Evolutionary conservation across 139 green algal species (phyloP), one percentile per base, ranked within the genome.

Genomic region (Coccomyxa sp.): DNA sequence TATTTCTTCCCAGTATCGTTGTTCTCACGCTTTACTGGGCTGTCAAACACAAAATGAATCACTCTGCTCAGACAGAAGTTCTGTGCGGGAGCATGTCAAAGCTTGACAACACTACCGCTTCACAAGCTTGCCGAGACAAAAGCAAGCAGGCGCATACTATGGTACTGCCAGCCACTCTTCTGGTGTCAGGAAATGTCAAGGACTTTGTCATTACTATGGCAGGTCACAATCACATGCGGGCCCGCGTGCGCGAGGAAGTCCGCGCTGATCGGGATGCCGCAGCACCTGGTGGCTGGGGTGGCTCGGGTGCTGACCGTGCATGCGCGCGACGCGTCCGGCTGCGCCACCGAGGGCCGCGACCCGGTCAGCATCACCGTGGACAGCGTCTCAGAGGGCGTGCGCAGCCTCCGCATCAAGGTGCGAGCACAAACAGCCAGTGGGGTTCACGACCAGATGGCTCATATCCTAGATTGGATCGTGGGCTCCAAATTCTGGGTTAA

Each of bases 251-350:
- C 84, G 9, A 32, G 58, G 28, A 67, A 38, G 28, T 87, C 84
- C 10, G 30, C 18, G 28, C 38, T 87, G 45, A 28, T 15, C 30
- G 80, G 76, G 58, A 60, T 85, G 76, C 84, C 76, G 57, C 0
- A 76, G 23, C 59, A 79, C 68, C 67, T 85, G 12, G 28, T 76
- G 21, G 84, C 84, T 15, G 84, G 84, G 10, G 27, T 58, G 14
- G 30, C 59, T 21, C 27, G 82, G 80, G 31, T 67, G 31, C 13
- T 87, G 4, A 76, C 59, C 17, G 59, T 84, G 68, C 63, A 71
- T 30, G 80, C 79, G 31, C 74, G 80, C 27, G 84, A 87, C 58
- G 74, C 80, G 28, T 57, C 68, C 45, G 84, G 84, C 80, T 82
- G 83, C 84, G 23, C 57, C 0, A 84, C 80, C 18, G 63, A 71